These are phyloP conservation scores for Penicillium sp. DNA, from an alignment of 2,329 filamentous ascomycete species.

Conservation along the genomic window DNA sequence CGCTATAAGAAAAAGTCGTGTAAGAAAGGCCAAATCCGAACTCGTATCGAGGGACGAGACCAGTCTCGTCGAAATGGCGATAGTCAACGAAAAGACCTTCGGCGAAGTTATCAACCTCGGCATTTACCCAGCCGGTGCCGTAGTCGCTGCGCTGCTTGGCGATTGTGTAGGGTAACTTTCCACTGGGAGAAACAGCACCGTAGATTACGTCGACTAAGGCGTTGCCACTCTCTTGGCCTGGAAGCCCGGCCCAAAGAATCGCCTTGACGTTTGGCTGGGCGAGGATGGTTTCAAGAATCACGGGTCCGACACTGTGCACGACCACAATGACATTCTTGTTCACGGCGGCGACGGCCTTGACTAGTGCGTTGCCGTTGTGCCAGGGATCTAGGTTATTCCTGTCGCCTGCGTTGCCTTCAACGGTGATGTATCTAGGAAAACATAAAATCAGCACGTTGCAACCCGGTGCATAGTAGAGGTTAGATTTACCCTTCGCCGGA, in stretches of 20 bases:
- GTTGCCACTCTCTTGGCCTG: slow-evolving; percentile 55
- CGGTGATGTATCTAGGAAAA: slow-evolving; percentile 40
- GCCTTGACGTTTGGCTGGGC: slow-evolving; percentile 64
- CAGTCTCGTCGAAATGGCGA: slow-evolving; percentile 51
- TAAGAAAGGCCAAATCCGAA: slow-evolving; percentile 59
- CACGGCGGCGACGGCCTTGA: slow-evolving; percentile 55
- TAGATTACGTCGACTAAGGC: slow-evolving; percentile 48
- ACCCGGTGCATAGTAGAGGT: background rate
- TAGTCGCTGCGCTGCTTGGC: slow-evolving; percentile 56
- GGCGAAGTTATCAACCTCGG: slow-evolving; percentile 41
- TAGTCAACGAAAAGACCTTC: slow-evolving; percentile 57
- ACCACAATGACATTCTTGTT: slow-evolving; percentile 65
- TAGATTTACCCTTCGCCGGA: slow-evolving; percentile 44
- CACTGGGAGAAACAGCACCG: slow-evolving; percentile 45
- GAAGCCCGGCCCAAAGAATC: slow-evolving; percentile 62
- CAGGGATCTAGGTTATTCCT: slow-evolving; percentile 50
- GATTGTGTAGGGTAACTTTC: slow-evolving; percentile 63
- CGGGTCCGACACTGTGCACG: slow-evolving; percentile 62
- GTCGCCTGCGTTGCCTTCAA: slow-evolving; percentile 57
- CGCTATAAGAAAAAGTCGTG: slow-evolving; percentile 52
- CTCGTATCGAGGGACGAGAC: slow-evolving; percentile 53
- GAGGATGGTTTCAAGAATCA: slow-evolving; percentile 61
- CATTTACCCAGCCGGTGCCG: slow-evolving; percentile 17
- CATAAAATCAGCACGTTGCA: background rate
- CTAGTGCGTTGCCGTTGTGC: slow-evolving; percentile 45